Percentiles rank a stretch among this genome's conserved stretches.
These are phyloP conservation scores for Heliocybe sulcata DNA, from an alignment of 1,284 basidiomycete species.

Conservation along the genomic window DNA sequence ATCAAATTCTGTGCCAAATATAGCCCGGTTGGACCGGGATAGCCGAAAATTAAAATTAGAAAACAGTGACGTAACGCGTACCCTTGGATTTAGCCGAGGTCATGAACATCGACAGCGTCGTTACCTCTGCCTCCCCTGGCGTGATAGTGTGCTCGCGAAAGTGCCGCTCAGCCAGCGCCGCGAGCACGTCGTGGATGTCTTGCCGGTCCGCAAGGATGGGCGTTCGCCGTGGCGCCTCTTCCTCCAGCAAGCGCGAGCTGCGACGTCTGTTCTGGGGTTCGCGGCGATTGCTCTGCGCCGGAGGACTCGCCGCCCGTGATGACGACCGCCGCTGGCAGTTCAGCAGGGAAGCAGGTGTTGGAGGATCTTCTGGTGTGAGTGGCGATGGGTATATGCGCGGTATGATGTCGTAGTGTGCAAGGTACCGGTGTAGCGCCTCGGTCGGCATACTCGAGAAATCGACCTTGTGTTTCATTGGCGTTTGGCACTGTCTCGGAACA, in stretches of 20 bases:
- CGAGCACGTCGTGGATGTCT: conserved; percentile 58
- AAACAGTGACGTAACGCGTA: conserved; percentile 15
- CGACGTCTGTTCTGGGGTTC: conserved; percentile 54
- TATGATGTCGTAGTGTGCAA: conserved; percentile 61
- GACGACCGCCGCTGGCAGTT: conserved; percentile 31
- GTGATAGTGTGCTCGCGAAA: conserved; percentile 53
- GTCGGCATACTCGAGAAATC: conserved; percentile 62
- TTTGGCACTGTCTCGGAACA: conserved; percentile 3
- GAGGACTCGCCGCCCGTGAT: conserved; percentile 42
- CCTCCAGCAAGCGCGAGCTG: conserved; percentile 63
- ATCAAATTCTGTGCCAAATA: background rate
- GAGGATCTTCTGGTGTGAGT: conserved; percentile 56
- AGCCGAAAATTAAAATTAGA: conserved; percentile 6
- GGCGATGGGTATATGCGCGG: conserved; percentile 65
- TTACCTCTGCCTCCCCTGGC: conserved; percentile 40
- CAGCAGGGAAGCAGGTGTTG: conserved; percentile 52
- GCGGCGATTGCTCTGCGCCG: conserved; percentile 38
- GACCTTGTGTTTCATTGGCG: conserved; percentile 33
- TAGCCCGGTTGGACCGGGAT: background rate
- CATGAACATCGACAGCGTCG: conserved; percentile 75
- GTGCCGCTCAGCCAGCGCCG: conserved; percentile 60
- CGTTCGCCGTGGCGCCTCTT: conserved; percentile 42
- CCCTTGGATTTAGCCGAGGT: conserved; percentile 60
- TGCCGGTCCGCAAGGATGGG: conserved; percentile 62
- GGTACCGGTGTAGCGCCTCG: conserved; percentile 56